Conservation (phyloP, 2,329 filamentous ascomycete genomes). For the Didymella lethalis region DNA sequence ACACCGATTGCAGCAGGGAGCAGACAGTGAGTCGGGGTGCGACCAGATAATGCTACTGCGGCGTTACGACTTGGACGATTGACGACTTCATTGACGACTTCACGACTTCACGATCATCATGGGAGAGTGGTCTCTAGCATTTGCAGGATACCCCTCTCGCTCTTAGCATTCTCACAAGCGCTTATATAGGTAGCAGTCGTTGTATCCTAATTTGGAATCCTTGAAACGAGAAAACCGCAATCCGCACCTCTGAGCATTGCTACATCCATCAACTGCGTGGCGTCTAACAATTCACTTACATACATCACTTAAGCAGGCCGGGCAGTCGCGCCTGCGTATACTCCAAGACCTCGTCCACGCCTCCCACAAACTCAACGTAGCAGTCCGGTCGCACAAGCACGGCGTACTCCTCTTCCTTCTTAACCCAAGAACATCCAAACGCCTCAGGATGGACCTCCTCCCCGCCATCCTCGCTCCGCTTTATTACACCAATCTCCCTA, state of each 20-base stretch:
- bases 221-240: background rate
- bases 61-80: constrained; percentile 13
- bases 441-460: background rate
- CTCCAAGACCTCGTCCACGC: background rate
- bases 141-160: constrained; percentile 46
- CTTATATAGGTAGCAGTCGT: constrained; percentile 19
- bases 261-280: no score
- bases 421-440: background rate
- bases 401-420: background rate
- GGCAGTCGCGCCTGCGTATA: background rate
- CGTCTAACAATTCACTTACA: background rate
- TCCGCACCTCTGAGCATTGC: background rate
- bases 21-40: background rate
- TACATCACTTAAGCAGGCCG: background rate
- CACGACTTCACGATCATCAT: constrained; percentile 36
- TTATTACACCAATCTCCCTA: background rate
- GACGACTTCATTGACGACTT: constrained; percentile 36
- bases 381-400: background rate
- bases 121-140: constrained; percentile 39
- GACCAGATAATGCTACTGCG: constrained; percentile 13
- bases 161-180: constrained; percentile 2
- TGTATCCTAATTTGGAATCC: background rate
- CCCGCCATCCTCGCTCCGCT: background rate
- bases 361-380: background rate
- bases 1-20: background rate